Evolutionary conservation across 2,329 filamentous ascomycete genomes (phyloP), one percentile per base, ranked within the genome.

Genomic region (Leptographium radiaticola): DNA sequence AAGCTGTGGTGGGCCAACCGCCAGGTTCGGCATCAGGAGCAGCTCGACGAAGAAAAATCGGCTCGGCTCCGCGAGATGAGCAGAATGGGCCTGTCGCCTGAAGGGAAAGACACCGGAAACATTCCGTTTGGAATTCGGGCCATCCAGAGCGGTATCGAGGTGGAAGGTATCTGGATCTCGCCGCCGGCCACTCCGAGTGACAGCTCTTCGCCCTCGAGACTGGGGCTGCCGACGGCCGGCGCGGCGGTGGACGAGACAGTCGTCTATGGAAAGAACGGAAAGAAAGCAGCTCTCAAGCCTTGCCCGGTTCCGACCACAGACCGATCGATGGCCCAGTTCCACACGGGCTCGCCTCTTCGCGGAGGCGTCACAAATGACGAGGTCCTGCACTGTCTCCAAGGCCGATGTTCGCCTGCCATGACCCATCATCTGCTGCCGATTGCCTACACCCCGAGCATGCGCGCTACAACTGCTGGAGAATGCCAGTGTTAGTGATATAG

Each of bases 51-150:
- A 61, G 80, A 85, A 59, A 83, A 84, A 63, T 74, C 75, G 59
- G 71, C 71, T 30, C 75, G 75, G 47, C 67, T 74, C 58, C 66
- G 66, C 55, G 73, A 80, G 62, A 72, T 81, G 71, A 76, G 68
- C 57, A 77, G 68, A 65, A 81, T 71, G 57, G 80, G 73, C 62
- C 73, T 80, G 49, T 65, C 67, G 61, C 56, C 64, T 8, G 64
- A 62, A 33, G 69, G 67, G 58, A 67, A 68, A 49, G 62, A 65
- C 33, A 56, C 61, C 18, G 73, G 79, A 51, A 83, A 87, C 11
- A 80, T 94, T 39, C 89, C 89, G 0, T 96, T 96, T 62, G 90
- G 91, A 20, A 80, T 93, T 52, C 82, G 86, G 60, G 90, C 90
- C 8, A 80, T 96, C 48, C 84, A 95, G 65, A 86, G 80, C 60